Evolutionary conservation across 805 yeast genomes (phyloP).

Genomic region (Cephaloascus albidus): DNA sequence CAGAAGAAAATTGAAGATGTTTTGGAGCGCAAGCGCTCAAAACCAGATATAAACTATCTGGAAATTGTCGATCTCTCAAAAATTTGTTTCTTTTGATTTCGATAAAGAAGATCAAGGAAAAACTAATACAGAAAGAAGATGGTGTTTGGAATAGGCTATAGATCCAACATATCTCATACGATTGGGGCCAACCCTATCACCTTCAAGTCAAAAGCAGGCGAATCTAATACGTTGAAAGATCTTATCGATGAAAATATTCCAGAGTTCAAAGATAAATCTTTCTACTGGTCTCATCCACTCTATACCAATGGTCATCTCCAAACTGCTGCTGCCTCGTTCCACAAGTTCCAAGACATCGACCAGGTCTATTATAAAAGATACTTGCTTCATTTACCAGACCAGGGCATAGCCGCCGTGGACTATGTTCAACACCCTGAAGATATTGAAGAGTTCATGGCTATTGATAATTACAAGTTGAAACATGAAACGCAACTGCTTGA

Average conservation of each 20-base stretch:
- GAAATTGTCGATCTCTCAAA: too few species aligned
- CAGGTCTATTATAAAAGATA: conserved; percentile 36
- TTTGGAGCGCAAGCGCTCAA: too few species aligned
- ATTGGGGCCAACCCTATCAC: not conserved
- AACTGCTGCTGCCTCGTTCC: conserved; percentile 36
- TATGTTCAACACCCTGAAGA: conserved; percentile 26
- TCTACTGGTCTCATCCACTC: conserved; percentile 34
- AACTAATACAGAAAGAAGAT: not conserved
- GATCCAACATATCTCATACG: not conserved
- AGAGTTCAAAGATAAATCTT: conserved; percentile 24
- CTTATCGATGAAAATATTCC: conserved; percentile 29
- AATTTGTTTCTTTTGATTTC: too few species aligned
- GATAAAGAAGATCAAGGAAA: too few species aligned
- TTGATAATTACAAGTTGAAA: conserved; percentile 15
- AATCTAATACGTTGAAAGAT: conserved; percentile 6
- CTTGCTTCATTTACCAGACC: conserved; percentile 28
- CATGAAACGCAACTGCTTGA: conserved; percentile 42
- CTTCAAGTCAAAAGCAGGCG: not conserved
- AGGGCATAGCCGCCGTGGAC: conserved; percentile 40
- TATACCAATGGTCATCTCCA: conserved; percentile 40
- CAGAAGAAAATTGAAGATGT: too few species aligned
- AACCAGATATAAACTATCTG: too few species aligned
- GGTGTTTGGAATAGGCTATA: not conserved
- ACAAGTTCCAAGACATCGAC: conserved; percentile 29
- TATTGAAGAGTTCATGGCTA: conserved; percentile 10